phyloP scores from a whole-genome alignment of 176 grass and related monocot genomes.

The Carex scoparia region DNA sequence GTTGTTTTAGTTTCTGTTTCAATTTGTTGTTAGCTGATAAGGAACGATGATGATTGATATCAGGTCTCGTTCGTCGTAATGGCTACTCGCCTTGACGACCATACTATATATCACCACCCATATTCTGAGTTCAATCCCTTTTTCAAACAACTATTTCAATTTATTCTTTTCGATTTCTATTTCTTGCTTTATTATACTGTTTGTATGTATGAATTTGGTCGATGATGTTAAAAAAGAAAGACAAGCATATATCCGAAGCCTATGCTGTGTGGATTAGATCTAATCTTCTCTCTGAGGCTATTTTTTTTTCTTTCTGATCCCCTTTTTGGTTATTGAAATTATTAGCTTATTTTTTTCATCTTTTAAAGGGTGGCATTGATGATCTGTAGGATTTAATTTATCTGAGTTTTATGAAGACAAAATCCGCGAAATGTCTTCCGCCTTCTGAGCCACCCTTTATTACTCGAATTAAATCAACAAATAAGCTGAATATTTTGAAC shows the following conservation, averaged over 20 bases:
- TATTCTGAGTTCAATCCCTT: constrained; percentile 22
- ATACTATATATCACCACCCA: constrained; percentile 35
- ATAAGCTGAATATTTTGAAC: not conserved
- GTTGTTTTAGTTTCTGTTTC: not conserved
- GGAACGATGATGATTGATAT: constrained; percentile 23
- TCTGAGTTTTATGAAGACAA: constrained; percentile 24
- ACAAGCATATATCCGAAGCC: constrained; percentile 35
- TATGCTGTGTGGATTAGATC: constrained; percentile 29
- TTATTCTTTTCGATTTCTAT: not conserved
- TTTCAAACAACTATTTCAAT: not conserved
- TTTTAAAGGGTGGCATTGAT: constrained; percentile 10
- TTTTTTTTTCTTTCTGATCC: not conserved
- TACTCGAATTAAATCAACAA: not conserved
- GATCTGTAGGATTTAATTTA: not conserved
- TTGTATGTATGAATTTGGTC: not conserved
- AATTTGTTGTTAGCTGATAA: not conserved
- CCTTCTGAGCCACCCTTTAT: constrained; percentile 11
- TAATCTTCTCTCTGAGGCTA: constrained; percentile 32
- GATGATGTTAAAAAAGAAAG: constrained; percentile 24
- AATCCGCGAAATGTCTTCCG: constrained; percentile 27
- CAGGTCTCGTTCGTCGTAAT: constrained; percentile 43
- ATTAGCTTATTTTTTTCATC: not conserved
- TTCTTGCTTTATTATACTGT: not conserved
- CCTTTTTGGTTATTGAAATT: not conserved
- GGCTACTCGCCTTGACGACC: constrained; percentile 33